Percentiles rank a stretch among this genome's conserved stretches.
Evolutionary conservation across 192 early-diverging fungal genomes (phyloP).

Genomic region (Rhizophagus clarus): DNA sequence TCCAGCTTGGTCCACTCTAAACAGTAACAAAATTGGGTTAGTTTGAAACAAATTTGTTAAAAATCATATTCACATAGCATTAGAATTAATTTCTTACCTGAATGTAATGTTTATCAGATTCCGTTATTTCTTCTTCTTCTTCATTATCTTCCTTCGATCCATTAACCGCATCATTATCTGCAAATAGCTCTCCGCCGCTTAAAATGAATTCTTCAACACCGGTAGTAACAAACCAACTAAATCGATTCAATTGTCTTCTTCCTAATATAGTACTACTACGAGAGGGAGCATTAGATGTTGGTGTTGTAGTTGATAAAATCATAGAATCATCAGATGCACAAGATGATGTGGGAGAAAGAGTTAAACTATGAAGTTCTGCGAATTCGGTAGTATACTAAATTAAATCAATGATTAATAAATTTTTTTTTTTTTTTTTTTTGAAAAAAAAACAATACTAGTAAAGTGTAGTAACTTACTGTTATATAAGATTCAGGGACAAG

Average conservation of each 20-base stretch:
- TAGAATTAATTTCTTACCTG: conserved; percentile 10
- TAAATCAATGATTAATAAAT: background rate
- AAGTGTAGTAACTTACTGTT: conserved; percentile 33
- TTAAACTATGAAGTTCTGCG: conserved; percentile 35
- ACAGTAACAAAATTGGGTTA: too few species aligned
- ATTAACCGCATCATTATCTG: background rate
- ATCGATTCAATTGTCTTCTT: conserved; percentile 43
- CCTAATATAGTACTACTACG: conserved; percentile 42
- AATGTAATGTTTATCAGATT: conserved; percentile 50
- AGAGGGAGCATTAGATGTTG: conserved; percentile 22
- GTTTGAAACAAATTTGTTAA: background rate
- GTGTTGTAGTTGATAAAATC: background rate
- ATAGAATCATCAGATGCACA: conserved; percentile 15
- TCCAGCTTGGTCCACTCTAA: conserved; percentile 46
- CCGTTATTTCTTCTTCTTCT: conserved; percentile 43
- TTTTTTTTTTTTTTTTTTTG: background rate
- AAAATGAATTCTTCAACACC: conserved; percentile 48
- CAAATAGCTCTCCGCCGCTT: conserved; percentile 33
- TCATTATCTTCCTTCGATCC: conserved; percentile 32
- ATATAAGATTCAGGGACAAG: conserved; percentile 47
- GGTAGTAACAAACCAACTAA: conserved; percentile 50
- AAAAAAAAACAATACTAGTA: background rate
- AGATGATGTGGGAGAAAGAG: conserved; percentile 28
- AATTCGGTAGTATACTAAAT: conserved; percentile 47
- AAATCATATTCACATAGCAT: background rate